Evolutionary conservation across 1,284 basidiomycete genomes (phyloP), one percentile per base, ranked within the genome.

Genomic region (Schizopora paradoxa): DNA sequence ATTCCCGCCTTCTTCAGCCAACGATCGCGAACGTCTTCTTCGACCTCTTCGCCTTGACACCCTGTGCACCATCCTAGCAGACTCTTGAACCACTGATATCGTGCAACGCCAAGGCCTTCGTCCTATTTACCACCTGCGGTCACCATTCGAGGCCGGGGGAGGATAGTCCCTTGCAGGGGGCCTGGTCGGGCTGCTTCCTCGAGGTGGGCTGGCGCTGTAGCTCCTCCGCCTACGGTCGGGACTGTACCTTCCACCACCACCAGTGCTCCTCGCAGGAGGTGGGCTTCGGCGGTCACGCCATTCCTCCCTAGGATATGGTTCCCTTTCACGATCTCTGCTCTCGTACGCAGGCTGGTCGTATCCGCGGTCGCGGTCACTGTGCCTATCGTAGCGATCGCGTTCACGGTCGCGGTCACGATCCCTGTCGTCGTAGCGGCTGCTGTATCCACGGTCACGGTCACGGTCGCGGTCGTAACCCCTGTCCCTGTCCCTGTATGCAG

Each of bases 151-250:
- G 49, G 47, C 57, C 55, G 21, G 48, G 23, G 47, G 26, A 26
- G 38, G 37, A 53, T 61, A 77, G 41, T 82, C 81, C 53, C 77
- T 69, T n/a, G 43, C 33, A 3, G 41, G 29, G 54, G 60, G 59
- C 41, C 63, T 73, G 11, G 66, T 51, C 33, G 84, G 86, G 66
- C 85, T 87, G 61, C 81, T 78, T 47, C 82, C 83, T 57, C 83
- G 70, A 46, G 83, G 82, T 28, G 86, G 86, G 65, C 82, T 86
- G 57, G 82, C 74, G 45, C 84, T 87, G 56, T 86, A 83, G 66
- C 83, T 87, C 59, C 76, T 71, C 44, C 86, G 81, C 60, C 74
- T 74, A 56, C 82, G 72, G 54, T 86, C 84, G 49, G 85, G 84
- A 49, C 82, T 85, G 68, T 84, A 79, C 46, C 83, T 70, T 49